phyloP scores from a whole-genome alignment of 73 alveolate species.

The Stentor roeselii region DNA sequence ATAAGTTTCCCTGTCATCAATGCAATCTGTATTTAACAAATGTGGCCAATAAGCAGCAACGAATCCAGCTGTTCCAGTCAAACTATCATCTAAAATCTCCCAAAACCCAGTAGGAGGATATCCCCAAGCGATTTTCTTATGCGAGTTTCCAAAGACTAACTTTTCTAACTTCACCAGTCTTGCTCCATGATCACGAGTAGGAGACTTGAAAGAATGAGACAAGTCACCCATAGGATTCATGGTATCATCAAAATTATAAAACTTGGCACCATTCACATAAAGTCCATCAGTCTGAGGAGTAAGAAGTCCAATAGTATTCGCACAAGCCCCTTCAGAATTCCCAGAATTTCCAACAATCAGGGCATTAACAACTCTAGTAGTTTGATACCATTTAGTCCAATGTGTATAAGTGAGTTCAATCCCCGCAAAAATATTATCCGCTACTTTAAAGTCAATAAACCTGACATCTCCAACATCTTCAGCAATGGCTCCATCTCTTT shows the following conservation, averaged over 20 bases:
- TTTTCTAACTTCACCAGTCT: background rate
- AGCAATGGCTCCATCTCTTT: slow-evolving; percentile 49
- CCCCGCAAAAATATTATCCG: slow-evolving; percentile 51
- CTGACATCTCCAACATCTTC: slow-evolving; percentile 54
- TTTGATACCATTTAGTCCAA: background rate
- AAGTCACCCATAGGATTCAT: background rate
- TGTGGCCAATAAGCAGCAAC: slow-evolving; percentile 27
- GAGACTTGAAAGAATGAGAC: background rate
- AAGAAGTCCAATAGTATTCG: background rate
- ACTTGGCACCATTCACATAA: background rate
- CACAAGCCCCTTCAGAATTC: background rate
- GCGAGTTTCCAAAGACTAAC: background rate
- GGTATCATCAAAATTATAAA: background rate
- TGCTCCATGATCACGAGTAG: slow-evolving; percentile 4
- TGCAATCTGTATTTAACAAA: slow-evolving; percentile 1
- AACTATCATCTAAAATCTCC: background rate
- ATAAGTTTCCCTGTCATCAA: background rate
- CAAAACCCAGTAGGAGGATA: background rate
- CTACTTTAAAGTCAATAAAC: slow-evolving; percentile 39
- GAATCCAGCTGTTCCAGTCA: background rate
- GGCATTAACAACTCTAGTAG: background rate
- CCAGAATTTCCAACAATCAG: slow-evolving; percentile 15
- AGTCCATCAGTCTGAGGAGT: slow-evolving; percentile 26
- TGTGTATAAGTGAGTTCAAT: slow-evolving; percentile 30
- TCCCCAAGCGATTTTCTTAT: slow-evolving; percentile 10